Conservation (phyloP, 176 grass and related monocot species). For the Elaeis guineensis region DNA sequence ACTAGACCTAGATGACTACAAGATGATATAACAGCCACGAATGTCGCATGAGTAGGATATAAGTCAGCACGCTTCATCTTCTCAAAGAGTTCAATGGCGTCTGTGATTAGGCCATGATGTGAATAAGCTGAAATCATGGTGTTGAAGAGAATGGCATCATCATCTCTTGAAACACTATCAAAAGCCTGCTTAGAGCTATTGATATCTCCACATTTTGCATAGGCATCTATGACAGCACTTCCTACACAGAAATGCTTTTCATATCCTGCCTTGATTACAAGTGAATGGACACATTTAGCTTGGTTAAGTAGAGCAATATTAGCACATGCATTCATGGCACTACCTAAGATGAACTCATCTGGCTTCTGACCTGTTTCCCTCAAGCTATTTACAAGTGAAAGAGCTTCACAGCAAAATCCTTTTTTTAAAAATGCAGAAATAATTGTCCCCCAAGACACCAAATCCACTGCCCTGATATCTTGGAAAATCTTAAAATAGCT, state of each 20-base stretch:
- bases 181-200: slow-evolving; percentile 25
- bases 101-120: slow-evolving; percentile 37
- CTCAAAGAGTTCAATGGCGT: slow-evolving; percentile 28
- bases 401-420: slow-evolving; percentile 15
- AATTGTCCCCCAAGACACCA: slow-evolving; percentile 40
- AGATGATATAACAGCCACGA: slow-evolving; percentile 31
- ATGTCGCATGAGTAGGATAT: slow-evolving; percentile 47
- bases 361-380: slow-evolving; percentile 17
- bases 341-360: slow-evolving; percentile 43
- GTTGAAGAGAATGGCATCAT: slow-evolving; percentile 39
- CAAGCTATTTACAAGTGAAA: slow-evolving; percentile 32
- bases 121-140: slow-evolving; percentile 59
- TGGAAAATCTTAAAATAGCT: slow-evolving; percentile 25
- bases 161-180: slow-evolving; percentile 1
- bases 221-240: slow-evolving; percentile 43
- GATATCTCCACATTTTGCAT: slow-evolving; percentile 55
- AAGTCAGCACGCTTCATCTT: slow-evolving; percentile 27
- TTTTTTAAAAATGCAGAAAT: slow-evolving; percentile 43
- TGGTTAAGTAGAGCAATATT: slow-evolving; percentile 35
- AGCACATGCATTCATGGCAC: slow-evolving; percentile 34
- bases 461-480: slow-evolving; percentile 22
- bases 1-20: slow-evolving; percentile 53
- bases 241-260: slow-evolving; percentile 29
- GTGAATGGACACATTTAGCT: slow-evolving; percentile 32
- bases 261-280: slow-evolving; percentile 37